Evolutionary conservation across 2,329 filamentous ascomycete genomes (phyloP).

Genomic region (Dactylellina parvicollis): DNA sequence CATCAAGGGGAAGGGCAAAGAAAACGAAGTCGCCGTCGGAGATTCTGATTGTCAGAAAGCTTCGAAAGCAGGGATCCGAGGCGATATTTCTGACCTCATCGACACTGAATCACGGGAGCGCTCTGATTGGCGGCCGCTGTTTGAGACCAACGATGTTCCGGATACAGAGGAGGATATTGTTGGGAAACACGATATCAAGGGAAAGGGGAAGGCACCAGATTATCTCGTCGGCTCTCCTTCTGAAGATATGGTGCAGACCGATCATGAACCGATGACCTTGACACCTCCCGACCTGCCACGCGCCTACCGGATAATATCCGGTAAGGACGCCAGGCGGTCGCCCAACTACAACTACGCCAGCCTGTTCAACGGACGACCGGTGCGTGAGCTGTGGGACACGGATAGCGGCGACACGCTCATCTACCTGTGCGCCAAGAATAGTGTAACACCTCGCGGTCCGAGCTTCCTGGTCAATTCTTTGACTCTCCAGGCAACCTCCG

Average conservation of each 20-base stretch:
- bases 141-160: slow-evolving; percentile 24
- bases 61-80: not conserved
- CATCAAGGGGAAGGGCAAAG: too few species aligned
- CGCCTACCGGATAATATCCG: slow-evolving; percentile 37
- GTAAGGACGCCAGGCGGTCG: slow-evolving; percentile 15
- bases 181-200: not conserved
- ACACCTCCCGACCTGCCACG: slow-evolving; percentile 14
- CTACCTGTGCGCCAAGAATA: slow-evolving; percentile 40
- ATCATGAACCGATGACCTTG: not conserved
- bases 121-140: slow-evolving; percentile 31
- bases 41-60: too few species aligned
- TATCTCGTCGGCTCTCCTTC: not conserved
- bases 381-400: slow-evolving; percentile 31
- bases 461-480: slow-evolving; percentile 40
- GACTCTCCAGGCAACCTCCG: slow-evolving; percentile 26
- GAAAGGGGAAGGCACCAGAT: slow-evolving; percentile 12
- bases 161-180: not conserved
- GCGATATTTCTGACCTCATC: slow-evolving; percentile 9
- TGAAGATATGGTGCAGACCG: not conserved
- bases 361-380: slow-evolving; percentile 27
- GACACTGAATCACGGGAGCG: slow-evolving; percentile 8
- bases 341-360: slow-evolving; percentile 33
- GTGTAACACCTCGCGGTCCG: slow-evolving; percentile 13
- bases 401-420: slow-evolving; percentile 48
- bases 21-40: too few species aligned